Base-by-base conservation (phyloP, 2,329 filamentous ascomycete species). In the Colletotrichum sp. region DNA sequence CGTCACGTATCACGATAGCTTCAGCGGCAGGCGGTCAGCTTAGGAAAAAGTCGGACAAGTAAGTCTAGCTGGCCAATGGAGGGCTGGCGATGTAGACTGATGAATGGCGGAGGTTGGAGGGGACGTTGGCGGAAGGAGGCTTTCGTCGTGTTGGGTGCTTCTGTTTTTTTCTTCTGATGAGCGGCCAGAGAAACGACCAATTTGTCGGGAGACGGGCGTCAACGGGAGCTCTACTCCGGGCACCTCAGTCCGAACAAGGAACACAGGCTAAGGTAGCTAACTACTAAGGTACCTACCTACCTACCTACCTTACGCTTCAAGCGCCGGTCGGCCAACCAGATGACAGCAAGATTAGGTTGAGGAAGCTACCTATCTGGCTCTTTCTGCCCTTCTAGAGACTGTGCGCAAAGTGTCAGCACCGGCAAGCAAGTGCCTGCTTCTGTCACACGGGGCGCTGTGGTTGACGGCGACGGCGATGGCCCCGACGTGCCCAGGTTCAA, bases 1-100 rank as follows among this genome's bases (percentile, higher is more conserved):
- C 74, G 74, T 76, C 70, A 76, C 74, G 70, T 71, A 69, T 76
- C 70, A 76, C 74, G 74, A 76, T 76, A 67, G 36, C 70, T 68
- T 74, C 70, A 72, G 73, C 64, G 22, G 58, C 65, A 61, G 58
- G 55, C 30, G 64, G 48, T 58, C 43, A 74, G 65, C 56, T 72
- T 73, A 32, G 25, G 30, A 64, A 43, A 34, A 43, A 36, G 27
- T 65, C 16, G 32, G 30, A n/a, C 58, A 48, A 60, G 43, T 36
- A 60, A 52, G 71, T 28, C 60, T 58, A 39, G 60, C 27, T 65
- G 27, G 7, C 25, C 67, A 66, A 64, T 64, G 61, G 61, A 39
- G 25, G 61, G 61, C 34, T n/a, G 32, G 34, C 27, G 30, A 65
- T 36, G 70, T 15, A 61, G 30, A 52, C 28, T 43, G 66, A 56